Conservation (phyloP, 2,329 filamentous ascomycete species). For the Cladosporium sp. region DNA sequence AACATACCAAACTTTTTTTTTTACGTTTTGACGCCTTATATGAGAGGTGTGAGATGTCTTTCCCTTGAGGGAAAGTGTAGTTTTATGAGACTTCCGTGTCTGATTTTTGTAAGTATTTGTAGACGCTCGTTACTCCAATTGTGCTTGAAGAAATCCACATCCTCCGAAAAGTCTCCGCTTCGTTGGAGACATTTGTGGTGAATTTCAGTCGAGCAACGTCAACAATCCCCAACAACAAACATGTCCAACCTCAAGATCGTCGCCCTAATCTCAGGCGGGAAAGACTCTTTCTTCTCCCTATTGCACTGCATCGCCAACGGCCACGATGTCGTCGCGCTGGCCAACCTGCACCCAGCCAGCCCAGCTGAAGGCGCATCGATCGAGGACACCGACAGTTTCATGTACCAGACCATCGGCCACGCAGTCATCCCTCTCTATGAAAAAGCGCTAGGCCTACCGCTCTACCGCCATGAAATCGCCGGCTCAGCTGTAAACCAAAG, state of each 20-base stretch:
- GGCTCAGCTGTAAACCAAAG: conserved; percentile 70
- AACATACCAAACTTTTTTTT: conserved; percentile 22
- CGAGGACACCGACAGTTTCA: conserved; percentile 89
- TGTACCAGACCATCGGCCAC: conserved; percentile 98
- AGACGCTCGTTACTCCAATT: background rate
- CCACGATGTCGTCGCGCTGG: conserved; percentile 81
- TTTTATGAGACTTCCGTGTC: background rate
- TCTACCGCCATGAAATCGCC: conserved; percentile 76
- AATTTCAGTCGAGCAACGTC: background rate
- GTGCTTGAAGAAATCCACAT: background rate
- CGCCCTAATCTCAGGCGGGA: conserved; percentile 90
- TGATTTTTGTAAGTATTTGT: conserved; percentile 3
- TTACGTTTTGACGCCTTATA: background rate
- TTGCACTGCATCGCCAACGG: conserved; percentile 86
- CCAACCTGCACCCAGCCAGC: conserved; percentile 73
- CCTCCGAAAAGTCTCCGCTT: conserved; percentile 6
- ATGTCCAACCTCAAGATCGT: conserved; percentile 67
- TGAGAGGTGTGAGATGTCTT: background rate
- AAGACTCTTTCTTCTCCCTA: conserved; percentile 93
- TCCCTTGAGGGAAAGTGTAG: background rate
- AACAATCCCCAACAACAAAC: background rate
- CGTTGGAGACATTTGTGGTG: background rate
- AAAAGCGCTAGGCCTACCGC: conserved; percentile 72
- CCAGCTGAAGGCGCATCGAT: conserved; percentile 29
- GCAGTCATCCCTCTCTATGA: conserved; percentile 82